Evolutionary conservation across 345 rosid genomes (phyloP).

Genomic region (Arabidopsis suecica): DNA sequence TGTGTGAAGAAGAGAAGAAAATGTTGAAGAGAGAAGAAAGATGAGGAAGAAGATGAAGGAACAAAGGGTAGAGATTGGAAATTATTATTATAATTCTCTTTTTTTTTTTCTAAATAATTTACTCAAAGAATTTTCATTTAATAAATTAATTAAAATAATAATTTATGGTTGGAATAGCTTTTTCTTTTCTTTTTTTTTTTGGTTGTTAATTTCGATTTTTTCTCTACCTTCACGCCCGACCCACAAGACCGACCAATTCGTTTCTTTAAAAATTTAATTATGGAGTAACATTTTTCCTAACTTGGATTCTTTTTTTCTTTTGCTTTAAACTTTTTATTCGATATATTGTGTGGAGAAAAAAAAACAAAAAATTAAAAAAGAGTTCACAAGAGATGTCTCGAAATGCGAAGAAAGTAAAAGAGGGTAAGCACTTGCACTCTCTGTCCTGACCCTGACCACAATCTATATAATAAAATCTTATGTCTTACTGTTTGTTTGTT

Average conservation of each 20-base stretch:
- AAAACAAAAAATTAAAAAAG: neutral
- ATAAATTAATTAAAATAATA: conserved; percentile 7
- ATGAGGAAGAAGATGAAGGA: conserved; percentile 27
- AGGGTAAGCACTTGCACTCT: conserved; percentile 44
- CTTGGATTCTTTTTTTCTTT: conserved; percentile 37
- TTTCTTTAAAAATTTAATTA: neutral
- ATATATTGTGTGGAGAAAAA: neutral
- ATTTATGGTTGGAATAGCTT: conserved; percentile 43
- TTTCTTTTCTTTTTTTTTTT: neutral
- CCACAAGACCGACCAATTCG: conserved; percentile 46
- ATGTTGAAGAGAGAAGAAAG: conserved; percentile 25
- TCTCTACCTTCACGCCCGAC: conserved; percentile 44
- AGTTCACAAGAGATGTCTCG: conserved; percentile 47
- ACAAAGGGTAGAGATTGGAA: conserved; percentile 33
- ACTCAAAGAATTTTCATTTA: neutral
- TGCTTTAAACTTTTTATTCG: conserved; percentile 41
- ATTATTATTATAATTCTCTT: neutral
- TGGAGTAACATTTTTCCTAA: conserved; percentile 32
- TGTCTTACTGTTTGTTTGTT: conserved; percentile 16
- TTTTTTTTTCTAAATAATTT: neutral
- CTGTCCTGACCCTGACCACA: conserved; percentile 50
- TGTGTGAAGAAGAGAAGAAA: conserved; percentile 20
- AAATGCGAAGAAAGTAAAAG: conserved; percentile 41
- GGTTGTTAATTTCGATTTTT: neutral
- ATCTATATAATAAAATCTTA: conserved; percentile 15